Evolutionary conservation across 2,329 filamentous ascomycete species (phyloP), one percentile per base, ranked within the genome.

Genomic region (Sarocladium kiliense): DNA sequence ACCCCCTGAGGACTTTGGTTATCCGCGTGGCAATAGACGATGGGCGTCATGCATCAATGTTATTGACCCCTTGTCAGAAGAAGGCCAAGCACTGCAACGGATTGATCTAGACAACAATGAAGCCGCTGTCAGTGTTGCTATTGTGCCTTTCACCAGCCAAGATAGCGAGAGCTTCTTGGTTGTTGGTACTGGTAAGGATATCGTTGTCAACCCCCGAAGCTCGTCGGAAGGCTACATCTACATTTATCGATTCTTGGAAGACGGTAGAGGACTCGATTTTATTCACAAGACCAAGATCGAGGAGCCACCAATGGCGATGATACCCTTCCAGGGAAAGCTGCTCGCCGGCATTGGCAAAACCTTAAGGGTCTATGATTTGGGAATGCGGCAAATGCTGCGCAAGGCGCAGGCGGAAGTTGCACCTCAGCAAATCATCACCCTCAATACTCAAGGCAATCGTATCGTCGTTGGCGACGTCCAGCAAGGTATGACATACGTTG

Each of bases 1-100:
- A 2, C 85, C 89, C 0, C 83, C 91, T 1, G 83, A 87, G 61
- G 89, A 96, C 4, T 97, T 99, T 67, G 94, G 94, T 2, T 91
- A 97, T 64, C 89, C 94, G 10, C 84, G 86, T 56, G 91, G 85
- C 23, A 85, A 82, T 57, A 88, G 89, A 19, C 88, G 93, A 60
- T 99, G 94, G 94, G 91, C 94, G 39, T 97, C 93, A 10, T 97
- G 92, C 70, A 92, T 99, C 61, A 91, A 90, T 64, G 82, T 97
- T 19, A 80, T 99, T 18, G 94, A 99, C 65, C 92, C 94, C 0
- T 68, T 93, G 2, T 81, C 77, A 16, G 82, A 88, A 50, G 92
- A 94, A 64, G 75, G 74, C 0, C 68, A 72, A 3, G 86, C 96
- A 1, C 70, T 94, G 3, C 86, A 89, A 60, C 91, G 85, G 1